phyloP scores from a whole-genome alignment of 2,329 filamentous ascomycete species.

The Simplicillium sp. region DNA sequence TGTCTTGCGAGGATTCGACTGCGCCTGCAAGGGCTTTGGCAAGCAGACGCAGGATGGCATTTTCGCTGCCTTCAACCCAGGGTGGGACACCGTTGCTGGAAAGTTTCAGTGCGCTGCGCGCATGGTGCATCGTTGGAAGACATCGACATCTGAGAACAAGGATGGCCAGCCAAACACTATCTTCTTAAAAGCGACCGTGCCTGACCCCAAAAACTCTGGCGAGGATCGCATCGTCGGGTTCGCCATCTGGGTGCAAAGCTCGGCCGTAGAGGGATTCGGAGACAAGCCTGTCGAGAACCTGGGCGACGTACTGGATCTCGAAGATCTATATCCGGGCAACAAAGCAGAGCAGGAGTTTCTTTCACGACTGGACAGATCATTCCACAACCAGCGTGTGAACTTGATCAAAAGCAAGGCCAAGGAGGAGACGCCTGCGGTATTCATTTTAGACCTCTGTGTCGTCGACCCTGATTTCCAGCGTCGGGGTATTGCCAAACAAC shows the following conservation, averaged over 20 bases:
- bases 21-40: slow-evolving; percentile 31
- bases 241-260: slow-evolving; percentile 46
- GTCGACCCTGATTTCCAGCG: slow-evolving; percentile 46
- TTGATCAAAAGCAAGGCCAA: slow-evolving; percentile 28
- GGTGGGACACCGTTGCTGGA: slow-evolving; percentile 42
- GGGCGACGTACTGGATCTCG: slow-evolving; percentile 17
- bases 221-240: slow-evolving; percentile 32
- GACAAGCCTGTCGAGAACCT: slow-evolving; percentile 26
- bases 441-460: slow-evolving; percentile 40
- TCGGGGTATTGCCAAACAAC: slow-evolving; percentile 29
- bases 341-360: slow-evolving; percentile 35
- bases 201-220: slow-evolving; percentile 16
- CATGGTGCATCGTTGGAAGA: slow-evolving; percentile 30
- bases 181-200: slow-evolving; percentile 43
- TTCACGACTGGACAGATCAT: slow-evolving; percentile 30
- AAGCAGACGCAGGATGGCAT: slow-evolving; percentile 38
- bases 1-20: slow-evolving; percentile 15
- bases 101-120: slow-evolving; percentile 22
- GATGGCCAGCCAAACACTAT: slow-evolving; percentile 37
- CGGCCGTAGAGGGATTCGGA: slow-evolving; percentile 37
- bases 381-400: slow-evolving; percentile 32
- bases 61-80: slow-evolving; percentile 42
- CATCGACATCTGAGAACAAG: slow-evolving; percentile 23
- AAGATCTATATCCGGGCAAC: slow-evolving; percentile 30
- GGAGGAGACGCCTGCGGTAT: slow-evolving; percentile 30